Conservation (phyloP, 225 moss, liverwort and hornwort genomes). For the Sphagnum contortum region DNA sequence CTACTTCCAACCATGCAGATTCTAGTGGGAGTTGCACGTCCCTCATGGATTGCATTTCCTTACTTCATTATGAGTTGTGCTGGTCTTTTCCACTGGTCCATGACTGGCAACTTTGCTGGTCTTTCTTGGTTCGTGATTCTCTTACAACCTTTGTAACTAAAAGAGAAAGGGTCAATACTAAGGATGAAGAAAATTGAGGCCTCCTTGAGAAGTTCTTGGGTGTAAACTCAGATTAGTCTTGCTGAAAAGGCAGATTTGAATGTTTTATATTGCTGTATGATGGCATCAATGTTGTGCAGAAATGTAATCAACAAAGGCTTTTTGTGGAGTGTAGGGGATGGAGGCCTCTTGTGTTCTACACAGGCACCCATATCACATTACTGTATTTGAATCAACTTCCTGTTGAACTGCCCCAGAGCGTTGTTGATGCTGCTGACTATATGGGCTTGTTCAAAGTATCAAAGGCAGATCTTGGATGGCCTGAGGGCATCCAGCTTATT, state of each 20-base stretch:
- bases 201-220: too few relatives aligned
- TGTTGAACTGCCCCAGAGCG: constrained; percentile 39
- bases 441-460: constrained; percentile 67
- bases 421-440: constrained; percentile 57
- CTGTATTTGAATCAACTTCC: constrained; percentile 85
- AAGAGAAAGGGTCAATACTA: too few relatives aligned
- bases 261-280: too few relatives aligned
- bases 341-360: constrained; percentile 67
- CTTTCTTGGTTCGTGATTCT: constrained; percentile 52
- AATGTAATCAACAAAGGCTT: too few relatives aligned
- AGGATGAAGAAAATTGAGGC: too few relatives aligned
- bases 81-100: constrained; percentile 89
- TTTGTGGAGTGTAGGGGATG: constrained; percentile 39
- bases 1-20: constrained; percentile 65
- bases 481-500: constrained; percentile 66
- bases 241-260: too few relatives aligned
- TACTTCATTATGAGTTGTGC: constrained; percentile 80
- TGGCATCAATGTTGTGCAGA: too few relatives aligned
- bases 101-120: constrained; percentile 68
- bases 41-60: constrained; percentile 91
- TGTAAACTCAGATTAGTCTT: too few relatives aligned
- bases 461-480: constrained; percentile 54
- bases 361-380: constrained; percentile 66
- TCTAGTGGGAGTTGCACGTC: constrained; percentile 77
- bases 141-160: neutral